A percentile compares a stretch with the other conserved stretches of the same genome.
phyloP scores from a whole-genome alignment of 495 filamentous ascomycete species.

The Talaromyces liani region DNA sequence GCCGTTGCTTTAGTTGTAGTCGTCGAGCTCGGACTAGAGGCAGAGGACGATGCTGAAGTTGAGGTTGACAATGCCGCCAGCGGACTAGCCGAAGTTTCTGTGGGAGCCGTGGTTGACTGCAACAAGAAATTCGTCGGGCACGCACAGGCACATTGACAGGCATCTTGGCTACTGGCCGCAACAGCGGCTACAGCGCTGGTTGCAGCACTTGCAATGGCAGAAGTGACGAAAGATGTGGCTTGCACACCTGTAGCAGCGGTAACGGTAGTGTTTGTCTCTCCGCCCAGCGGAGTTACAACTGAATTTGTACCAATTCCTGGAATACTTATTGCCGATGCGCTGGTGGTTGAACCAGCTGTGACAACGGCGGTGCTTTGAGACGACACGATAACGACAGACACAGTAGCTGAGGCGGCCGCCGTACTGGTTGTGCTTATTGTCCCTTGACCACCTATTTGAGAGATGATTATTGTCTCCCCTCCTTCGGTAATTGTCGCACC shows the following conservation, averaged over 20 bases:
- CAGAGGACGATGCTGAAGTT: background rate
- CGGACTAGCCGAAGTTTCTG: background rate
- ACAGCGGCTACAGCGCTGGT: background rate
- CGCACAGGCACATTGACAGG: conserved; percentile 4
- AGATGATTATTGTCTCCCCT: background rate
- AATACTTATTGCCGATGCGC: background rate
- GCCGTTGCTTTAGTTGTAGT: background rate
- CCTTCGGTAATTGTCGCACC: background rate
- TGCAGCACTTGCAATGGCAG: background rate
- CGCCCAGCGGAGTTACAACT: background rate
- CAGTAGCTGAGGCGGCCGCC: background rate
- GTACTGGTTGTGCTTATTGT: background rate
- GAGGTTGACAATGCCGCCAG: background rate
- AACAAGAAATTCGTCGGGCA: background rate
- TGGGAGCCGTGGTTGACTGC: background rate
- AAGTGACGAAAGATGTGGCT: background rate
- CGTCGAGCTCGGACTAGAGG: background rate
- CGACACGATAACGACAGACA: conserved; percentile 1
- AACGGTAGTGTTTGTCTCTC: background rate
- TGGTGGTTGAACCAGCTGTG: background rate
- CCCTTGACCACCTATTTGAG: background rate
- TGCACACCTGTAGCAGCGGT: background rate
- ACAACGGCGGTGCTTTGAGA: background rate
- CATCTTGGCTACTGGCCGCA: background rate
- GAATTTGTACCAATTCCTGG: background rate